Percentiles rank a stretch among this genome's conserved stretches.
phyloP scores from a whole-genome alignment of 1,284 basidiomycete genomes.

The Pseudozyma pruni region DNA sequence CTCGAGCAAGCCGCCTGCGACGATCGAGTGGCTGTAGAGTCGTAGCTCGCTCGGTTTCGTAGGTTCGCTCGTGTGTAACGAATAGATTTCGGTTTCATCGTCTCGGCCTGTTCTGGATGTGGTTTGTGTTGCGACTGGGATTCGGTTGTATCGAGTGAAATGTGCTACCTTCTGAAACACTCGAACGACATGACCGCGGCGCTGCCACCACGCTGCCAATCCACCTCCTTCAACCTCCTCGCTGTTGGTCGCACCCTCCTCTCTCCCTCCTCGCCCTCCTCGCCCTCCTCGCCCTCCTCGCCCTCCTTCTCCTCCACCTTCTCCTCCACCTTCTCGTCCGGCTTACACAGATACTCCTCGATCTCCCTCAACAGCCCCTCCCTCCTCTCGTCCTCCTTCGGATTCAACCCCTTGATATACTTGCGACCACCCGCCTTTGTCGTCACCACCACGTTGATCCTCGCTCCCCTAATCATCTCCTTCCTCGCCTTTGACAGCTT shows the following conservation, averaged over 20 bases:
- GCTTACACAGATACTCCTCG: conserved; percentile 21
- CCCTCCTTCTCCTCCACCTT: background rate
- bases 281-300: background rate
- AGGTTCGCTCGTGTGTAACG: background rate
- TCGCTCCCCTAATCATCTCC: conserved; percentile 43
- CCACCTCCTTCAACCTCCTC: conserved; percentile 26
- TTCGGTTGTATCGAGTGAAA: too few species aligned
- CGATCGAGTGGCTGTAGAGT: conserved; percentile 69
- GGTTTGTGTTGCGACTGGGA: background rate
- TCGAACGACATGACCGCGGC: conserved; percentile 44
- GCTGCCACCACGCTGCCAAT: conserved; percentile 38
- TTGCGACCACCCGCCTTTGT: conserved; percentile 23
- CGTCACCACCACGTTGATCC: conserved; percentile 43
- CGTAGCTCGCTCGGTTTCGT: too few species aligned
- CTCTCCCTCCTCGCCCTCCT: background rate
- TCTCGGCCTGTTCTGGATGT: background rate
- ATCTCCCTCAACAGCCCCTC: conserved; percentile 11
- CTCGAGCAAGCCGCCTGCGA: conserved; percentile 94
- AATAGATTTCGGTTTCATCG: conserved; percentile 5
- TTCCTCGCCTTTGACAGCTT: conserved; percentile 48
- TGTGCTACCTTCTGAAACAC: conserved; percentile 17
- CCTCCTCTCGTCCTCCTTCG: conserved; percentile 20
- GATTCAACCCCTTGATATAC: conserved; percentile 35
- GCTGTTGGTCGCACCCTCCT: conserved; percentile 11
- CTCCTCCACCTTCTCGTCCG: background rate